Evolutionary conservation across 495 filamentous ascomycete genomes (phyloP), one percentile per base, ranked within the genome.

Genomic region (Wilcoxina mikolae): DNA sequence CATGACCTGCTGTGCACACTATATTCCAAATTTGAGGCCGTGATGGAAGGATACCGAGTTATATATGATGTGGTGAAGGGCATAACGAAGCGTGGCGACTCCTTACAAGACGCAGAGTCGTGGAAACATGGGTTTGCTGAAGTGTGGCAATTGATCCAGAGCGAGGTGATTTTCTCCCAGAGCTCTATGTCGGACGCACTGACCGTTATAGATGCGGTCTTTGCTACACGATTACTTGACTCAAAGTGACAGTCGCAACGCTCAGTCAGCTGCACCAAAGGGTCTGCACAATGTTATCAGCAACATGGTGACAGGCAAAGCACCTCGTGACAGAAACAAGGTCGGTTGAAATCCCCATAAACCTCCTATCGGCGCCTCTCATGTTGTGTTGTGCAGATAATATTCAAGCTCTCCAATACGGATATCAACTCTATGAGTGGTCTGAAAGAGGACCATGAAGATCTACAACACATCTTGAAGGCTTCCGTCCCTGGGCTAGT

Each of bases 171-270:
- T 15, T 53, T n/a, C 20, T 9, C 46, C 7, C 1, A 18, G n/a
- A 11, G 39, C 31, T 7, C 15, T 25, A 9, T 5, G 43, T 29
- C 12, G 7, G 17, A 20, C 48, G 7, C 47, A 18, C 22, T 81
- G 76, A 66, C 68, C 73, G 35, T 70, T 72, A 46, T 69, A 84
- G 76, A 95, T 99, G 60, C 82, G 89, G 27, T 91, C 88, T 2
- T 72, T 96, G 18, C 72, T 99, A 55, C 93, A 99, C 68, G 91
- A 96, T 67, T 96, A 99, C 61, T 76, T 99, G 53, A 90, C 93
- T 3, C 91, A 87, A n/a, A 88, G 90, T 60, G 87, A 84, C 29
- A 83, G 88, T 57, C 72, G 63, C 23, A 58, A 56, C 20, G 53
- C 38, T 28, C 41, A 70, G 11, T 70, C 73, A 26, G 72, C 73